Evolutionary conservation across 1,284 basidiomycete species (phyloP).

Genomic region (Tilletiopsis washingtonensis): DNA sequence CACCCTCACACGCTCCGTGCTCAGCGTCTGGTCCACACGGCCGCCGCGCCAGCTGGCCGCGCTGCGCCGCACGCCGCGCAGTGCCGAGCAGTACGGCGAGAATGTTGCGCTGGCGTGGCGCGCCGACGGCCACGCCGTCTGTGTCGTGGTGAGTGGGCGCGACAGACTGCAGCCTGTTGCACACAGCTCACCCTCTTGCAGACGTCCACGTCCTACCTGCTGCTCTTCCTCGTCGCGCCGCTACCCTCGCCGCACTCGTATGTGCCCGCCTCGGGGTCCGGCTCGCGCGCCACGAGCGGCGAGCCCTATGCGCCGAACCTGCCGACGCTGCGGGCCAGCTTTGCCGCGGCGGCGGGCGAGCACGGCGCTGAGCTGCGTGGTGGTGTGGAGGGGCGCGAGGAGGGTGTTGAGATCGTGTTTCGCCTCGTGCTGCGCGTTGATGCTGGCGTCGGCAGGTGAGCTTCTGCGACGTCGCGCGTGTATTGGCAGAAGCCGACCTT

Average conservation of each 20-base stretch:
- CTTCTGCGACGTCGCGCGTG: not conserved
- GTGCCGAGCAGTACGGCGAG: slow-evolving; percentile 35
- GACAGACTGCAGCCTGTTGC: not conserved
- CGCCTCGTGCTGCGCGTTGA: slow-evolving; percentile 36
- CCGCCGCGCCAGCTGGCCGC: slow-evolving; percentile 39
- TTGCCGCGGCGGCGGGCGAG: slow-evolving; percentile 35
- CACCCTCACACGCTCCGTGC: slow-evolving; percentile 18
- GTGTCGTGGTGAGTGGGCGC: slow-evolving; percentile 6
- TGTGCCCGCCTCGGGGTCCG: slow-evolving; percentile 22
- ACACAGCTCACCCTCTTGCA: not conserved
- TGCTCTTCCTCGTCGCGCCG: slow-evolving; percentile 23
- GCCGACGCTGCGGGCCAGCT: slow-evolving; percentile 19
- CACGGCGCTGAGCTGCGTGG: slow-evolving; percentile 17
- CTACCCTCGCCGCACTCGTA: slow-evolving; percentile 24
- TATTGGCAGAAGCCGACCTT: not conserved
- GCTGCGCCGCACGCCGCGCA: slow-evolving; percentile 29
- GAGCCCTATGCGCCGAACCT: slow-evolving; percentile 24
- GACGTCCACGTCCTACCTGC: slow-evolving; percentile 16
- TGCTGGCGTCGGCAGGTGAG: slow-evolving; percentile 27
- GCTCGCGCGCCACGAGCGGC: slow-evolving; percentile 15
- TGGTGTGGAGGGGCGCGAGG: slow-evolving; percentile 7
- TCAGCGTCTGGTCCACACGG: slow-evolving; percentile 33
- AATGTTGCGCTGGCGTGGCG: slow-evolving; percentile 34
- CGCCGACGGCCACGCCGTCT: slow-evolving; percentile 19
- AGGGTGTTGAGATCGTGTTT: slow-evolving; percentile 22